A percentile compares a stretch with the other conserved stretches of the same genome.
Conservation (phyloP, 2,329 filamentous ascomycete species). For the Ophiostoma ips region DNA sequence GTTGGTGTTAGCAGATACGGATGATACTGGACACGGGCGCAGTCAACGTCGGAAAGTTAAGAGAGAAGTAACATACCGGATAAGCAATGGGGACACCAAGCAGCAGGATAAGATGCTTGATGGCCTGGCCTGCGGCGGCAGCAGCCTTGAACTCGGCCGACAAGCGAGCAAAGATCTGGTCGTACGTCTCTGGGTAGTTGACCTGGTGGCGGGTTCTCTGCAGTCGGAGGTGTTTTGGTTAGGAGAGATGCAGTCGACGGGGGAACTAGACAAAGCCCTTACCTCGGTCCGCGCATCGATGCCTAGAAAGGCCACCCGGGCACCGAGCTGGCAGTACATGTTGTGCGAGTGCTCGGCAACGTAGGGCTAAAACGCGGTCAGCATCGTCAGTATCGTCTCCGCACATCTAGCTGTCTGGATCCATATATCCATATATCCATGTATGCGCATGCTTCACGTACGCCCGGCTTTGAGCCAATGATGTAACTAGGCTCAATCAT, state of each 20-base stretch:
- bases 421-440: too few relatives aligned
- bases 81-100: slow-evolving; percentile 81
- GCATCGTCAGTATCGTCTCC: background rate
- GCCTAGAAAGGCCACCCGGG: slow-evolving; percentile 70
- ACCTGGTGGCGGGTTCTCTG: slow-evolving; percentile 77
- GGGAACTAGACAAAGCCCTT: slow-evolving; percentile 31
- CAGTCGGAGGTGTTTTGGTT: background rate
- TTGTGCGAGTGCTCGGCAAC: slow-evolving; percentile 80
- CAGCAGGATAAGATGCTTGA: slow-evolving; percentile 77
- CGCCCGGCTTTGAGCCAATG: slow-evolving; percentile 58
- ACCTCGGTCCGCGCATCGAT: slow-evolving; percentile 80
- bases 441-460: slow-evolving; percentile 46
- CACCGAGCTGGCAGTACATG: slow-evolving; percentile 72
- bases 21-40: too few relatives aligned
- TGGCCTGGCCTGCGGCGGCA: slow-evolving; percentile 55
- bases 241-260: too few relatives aligned
- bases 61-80: slow-evolving; percentile 33
- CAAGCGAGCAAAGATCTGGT: slow-evolving; percentile 65
- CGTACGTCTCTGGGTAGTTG: slow-evolving; percentile 86
- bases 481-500: slow-evolving; percentile 59
- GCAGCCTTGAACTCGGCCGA: slow-evolving; percentile 55
- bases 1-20: slow-evolving; percentile 13
- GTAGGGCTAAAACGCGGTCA: slow-evolving; percentile 50
- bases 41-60: background rate
- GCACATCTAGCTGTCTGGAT: background rate